Conservation (phyloP, 805 yeast species). For the Komagataella populi region DNA sequence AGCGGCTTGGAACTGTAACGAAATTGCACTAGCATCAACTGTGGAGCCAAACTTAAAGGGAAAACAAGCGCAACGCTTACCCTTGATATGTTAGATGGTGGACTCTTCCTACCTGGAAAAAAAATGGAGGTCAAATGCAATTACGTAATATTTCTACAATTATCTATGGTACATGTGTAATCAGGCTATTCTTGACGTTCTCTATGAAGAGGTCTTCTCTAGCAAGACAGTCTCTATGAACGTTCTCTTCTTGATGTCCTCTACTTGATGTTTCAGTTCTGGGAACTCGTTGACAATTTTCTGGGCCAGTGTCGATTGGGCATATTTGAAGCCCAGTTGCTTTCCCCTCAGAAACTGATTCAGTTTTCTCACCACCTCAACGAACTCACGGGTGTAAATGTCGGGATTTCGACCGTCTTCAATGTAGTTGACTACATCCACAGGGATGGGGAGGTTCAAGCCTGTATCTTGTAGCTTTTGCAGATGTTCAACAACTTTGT, state of each 20-base stretch:
- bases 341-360: slow-evolving; percentile 85
- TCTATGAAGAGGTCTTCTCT: not conserved
- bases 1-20: not conserved
- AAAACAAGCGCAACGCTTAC: not conserved
- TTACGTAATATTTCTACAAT: not conserved
- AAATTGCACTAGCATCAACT: not conserved
- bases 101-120: not conserved
- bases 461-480: slow-evolving; percentile 18
- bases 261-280: slow-evolving; percentile 45
- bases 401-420: slow-evolving; percentile 97
- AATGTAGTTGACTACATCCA: slow-evolving; percentile 81
- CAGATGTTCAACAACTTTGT: slow-evolving; percentile 27
- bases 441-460: slow-evolving; percentile 41
- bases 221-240: not conserved
- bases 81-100: not conserved
- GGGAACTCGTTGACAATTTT: slow-evolving; percentile 73
- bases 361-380: slow-evolving; percentile 81
- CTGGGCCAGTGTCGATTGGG: slow-evolving; percentile 53
- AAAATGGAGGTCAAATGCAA: not conserved
- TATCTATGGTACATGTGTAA: not conserved
- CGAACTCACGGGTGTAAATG: slow-evolving; percentile 91
- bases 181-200: not conserved
- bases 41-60: not conserved
- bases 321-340: slow-evolving; percentile 39
- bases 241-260: slow-evolving; percentile 39